Conservation (phyloP, 202 grass and related monocot species). For the Saccharum hybrid region DNA sequence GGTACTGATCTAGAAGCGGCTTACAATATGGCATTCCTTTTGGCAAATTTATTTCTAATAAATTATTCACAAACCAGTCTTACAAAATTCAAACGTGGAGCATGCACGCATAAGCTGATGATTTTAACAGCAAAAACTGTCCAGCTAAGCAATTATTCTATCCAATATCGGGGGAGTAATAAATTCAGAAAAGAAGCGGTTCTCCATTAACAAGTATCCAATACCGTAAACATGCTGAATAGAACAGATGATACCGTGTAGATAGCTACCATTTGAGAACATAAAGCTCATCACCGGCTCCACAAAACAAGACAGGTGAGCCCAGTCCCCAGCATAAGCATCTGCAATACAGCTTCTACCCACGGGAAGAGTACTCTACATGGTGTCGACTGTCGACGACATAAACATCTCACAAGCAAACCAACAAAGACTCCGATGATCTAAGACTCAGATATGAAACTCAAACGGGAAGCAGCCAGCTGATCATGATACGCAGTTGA, state of each 20-base stretch:
- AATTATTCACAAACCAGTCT: background rate
- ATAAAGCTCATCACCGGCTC: conserved; percentile 29
- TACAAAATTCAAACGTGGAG: conserved; percentile 15
- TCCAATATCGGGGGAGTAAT: background rate
- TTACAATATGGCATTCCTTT: conserved; percentile 15
- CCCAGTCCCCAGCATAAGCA: conserved; percentile 35
- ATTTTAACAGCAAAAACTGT: background rate
- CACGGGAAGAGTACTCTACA: conserved; percentile 11
- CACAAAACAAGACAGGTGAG: background rate
- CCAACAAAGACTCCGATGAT: conserved; percentile 38
- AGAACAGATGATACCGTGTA: conserved; percentile 11
- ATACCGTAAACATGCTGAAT: conserved; percentile 19
- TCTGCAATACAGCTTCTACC: background rate
- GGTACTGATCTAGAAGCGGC: background rate
- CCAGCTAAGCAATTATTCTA: conserved; percentile 19
- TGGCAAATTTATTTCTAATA: background rate
- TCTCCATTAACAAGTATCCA: conserved; percentile 12
- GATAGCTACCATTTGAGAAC: background rate
- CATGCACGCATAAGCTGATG: background rate
- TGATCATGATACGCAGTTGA: conserved; percentile 28
- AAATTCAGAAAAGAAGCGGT: conserved; percentile 24
- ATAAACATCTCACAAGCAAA: conserved; percentile 47
- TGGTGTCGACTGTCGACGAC: conserved; percentile 11
- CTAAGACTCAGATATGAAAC: conserved; percentile 28
- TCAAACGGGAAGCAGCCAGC: conserved; percentile 42